These are phyloP conservation scores for Boletellus ananas DNA, from an alignment of 768 basidiomycete species.

Conservation along the genomic window DNA sequence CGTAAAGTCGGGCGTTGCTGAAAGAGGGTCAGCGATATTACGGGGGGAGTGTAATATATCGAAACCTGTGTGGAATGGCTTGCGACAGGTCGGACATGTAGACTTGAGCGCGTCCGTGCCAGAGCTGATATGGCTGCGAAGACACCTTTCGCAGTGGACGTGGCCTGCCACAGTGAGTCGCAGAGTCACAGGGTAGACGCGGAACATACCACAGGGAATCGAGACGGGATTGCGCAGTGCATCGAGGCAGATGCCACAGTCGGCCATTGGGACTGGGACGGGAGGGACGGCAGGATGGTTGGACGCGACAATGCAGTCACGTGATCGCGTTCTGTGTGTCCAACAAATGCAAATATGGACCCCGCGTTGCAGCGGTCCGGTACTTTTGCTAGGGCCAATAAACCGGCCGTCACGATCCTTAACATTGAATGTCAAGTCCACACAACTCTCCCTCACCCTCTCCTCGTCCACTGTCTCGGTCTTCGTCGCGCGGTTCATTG, in stretches of 20 bases:
- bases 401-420: conserved; percentile 26
- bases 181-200: not conserved
- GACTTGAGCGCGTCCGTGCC: conserved; percentile 33
- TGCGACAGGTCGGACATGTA: conserved; percentile 60
- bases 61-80: conserved; percentile 53
- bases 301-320: conserved; percentile 6
- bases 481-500: conserved; percentile 48
- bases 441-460: conserved; percentile 31
- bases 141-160: conserved; percentile 60
- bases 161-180: conserved; percentile 44
- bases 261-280: conserved; percentile 35
- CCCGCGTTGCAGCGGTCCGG: conserved; percentile 4
- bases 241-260: conserved; percentile 62
- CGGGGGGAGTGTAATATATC: not conserved
- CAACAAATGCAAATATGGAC: conserved; percentile 25
- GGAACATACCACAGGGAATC: conserved; percentile 56
- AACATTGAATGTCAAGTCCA: conserved; percentile 37
- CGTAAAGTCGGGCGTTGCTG: conserved; percentile 46
- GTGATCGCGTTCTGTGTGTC: conserved; percentile 24
- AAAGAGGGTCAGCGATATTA: not conserved
- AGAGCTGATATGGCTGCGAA: conserved; percentile 34
- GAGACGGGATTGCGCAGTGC: conserved; percentile 51
- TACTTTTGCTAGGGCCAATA: conserved; percentile 13
- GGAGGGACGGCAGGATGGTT: no score
- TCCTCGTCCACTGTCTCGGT: conserved; percentile 39